Evolutionary conservation across 148 eudicot species (phyloP).

Genomic region (Amaranthus hypochondriacus): DNA sequence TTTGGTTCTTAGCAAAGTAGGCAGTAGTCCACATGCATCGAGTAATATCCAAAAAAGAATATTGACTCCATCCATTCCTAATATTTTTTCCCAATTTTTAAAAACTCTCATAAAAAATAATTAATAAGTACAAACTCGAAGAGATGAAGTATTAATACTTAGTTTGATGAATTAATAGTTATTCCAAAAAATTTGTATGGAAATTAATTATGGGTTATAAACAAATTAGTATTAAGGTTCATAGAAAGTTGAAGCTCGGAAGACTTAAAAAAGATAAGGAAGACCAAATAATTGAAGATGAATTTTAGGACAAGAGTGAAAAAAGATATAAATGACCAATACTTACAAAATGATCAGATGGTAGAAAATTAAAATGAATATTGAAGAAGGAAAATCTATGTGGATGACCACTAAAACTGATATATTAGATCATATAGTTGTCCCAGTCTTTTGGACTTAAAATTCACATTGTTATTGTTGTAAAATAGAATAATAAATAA

Average conservation of each 20-base stretch:
- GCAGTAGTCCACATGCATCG: neutral
- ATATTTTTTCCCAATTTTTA: too few relatives aligned
- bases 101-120: neutral
- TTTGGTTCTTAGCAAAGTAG: slow-evolving; percentile 7
- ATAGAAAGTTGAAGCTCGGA: too few relatives aligned
- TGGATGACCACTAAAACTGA: too few relatives aligned
- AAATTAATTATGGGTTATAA: neutral
- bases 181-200: neutral
- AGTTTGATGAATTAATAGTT: neutral
- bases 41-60: neutral
- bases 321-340: too few relatives aligned
- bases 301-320: too few relatives aligned
- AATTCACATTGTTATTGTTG: neutral
- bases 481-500: neutral
- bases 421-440: too few relatives aligned
- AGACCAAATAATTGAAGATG: too few relatives aligned
- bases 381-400: too few relatives aligned
- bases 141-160: neutral
- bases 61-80: neutral
- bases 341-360: too few relatives aligned
- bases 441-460: too few relatives aligned
- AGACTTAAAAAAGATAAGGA: too few relatives aligned
- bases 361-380: too few relatives aligned
- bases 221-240: neutral
- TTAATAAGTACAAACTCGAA: neutral